Base-by-base conservation (phyloP, 768 basidiomycete genomes). In the Russula sp. region DNA sequence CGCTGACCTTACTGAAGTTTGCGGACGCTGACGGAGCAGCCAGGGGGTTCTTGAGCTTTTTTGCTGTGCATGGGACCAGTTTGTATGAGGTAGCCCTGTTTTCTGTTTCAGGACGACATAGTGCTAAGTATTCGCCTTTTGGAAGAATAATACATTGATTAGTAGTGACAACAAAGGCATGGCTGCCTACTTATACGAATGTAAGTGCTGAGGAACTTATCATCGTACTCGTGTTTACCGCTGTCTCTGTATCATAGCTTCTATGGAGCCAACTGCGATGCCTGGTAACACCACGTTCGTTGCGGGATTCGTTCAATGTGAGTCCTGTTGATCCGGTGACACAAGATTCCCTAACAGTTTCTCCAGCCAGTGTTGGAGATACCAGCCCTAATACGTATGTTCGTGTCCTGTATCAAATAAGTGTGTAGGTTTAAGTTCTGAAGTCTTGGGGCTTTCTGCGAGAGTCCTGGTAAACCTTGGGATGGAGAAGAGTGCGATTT, bases 131-230 rank as follows among this genome's bases (percentile, higher is more conserved):
- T 29, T 42, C 38, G 10, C 10, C 14, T 20, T 20, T 46, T 6
- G 20, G 32, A 65, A 90, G 87, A 92, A 91, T 69, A 91, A 90
- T 65, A 90, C 88, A 0, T 75, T 90, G n/a, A 80, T 91, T 35
- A 90, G 87, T 71, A 73, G 79, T 3, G 90, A 91, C 72, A 91
- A 91, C 75, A 91, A 92, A 71, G 90, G 90, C 43, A 90, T 91
- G 87, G 88, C 89, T 3, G 88, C 88, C 8, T 86, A 81, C 71
- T 70, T 90, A 18, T 92, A 88, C 63, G 90, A 91, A 78, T 74
- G 86, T 86, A 60, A 53, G 79, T 39, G 25, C 35, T 59, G 22
- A 1, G 53, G 42, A 18, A 34, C 52, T 56, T 29, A n/a, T 25
- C 54, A 45, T 50, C n/a, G 11, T 35, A 16, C 35, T n/a, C 16